A percentile compares a stretch with the other conserved stretches of the same genome.
Conservation (phyloP, 768 basidiomycete species). For the Panellus pusillus region DNA sequence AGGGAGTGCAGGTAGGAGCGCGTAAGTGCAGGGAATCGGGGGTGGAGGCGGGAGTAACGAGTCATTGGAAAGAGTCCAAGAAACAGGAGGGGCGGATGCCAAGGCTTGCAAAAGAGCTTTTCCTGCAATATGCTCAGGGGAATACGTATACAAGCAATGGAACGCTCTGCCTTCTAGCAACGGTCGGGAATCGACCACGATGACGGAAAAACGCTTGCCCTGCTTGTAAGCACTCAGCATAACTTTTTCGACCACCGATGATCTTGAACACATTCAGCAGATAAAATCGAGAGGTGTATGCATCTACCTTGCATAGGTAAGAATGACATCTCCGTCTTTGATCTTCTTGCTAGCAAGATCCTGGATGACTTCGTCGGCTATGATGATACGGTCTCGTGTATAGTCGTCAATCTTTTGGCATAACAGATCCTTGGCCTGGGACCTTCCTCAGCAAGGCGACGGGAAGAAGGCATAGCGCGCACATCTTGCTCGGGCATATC, state of each 20-base stretch:
- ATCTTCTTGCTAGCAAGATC: conserved; percentile 90
- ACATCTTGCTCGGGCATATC: conserved; percentile 97
- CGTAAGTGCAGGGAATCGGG: conserved; percentile 83
- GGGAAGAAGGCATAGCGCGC: conserved; percentile 14
- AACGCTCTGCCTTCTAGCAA: conserved; percentile 73
- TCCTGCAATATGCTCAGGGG: conserved; percentile 44
- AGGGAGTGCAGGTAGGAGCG: conserved; percentile 83
- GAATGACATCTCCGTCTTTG: conserved; percentile 87
- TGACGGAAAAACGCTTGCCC: conserved; percentile 82
- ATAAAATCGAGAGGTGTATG: not conserved
- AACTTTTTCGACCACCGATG: conserved; percentile 92
- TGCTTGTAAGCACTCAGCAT: conserved; percentile 73
- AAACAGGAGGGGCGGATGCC: conserved; percentile 44
- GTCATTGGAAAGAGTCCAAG: conserved; percentile 22
- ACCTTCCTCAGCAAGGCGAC: conserved; percentile 2
- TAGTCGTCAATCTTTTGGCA: conserved; percentile 89
- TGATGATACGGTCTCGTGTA: conserved; percentile 89
- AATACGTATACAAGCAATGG: not conserved
- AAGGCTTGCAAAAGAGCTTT: conserved; percentile 75
- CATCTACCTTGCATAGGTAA: conserved; percentile 85
- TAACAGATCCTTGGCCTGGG: conserved; percentile 83
- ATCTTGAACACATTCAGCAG: conserved; percentile 47
- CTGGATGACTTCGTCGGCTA: conserved; percentile 92
- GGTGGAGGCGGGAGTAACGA: conserved; percentile 30
- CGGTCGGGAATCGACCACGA: conserved; percentile 94